Base-by-base conservation (phyloP, 805 yeast genomes). In the Yamadazyma tumulicola region DNA sequence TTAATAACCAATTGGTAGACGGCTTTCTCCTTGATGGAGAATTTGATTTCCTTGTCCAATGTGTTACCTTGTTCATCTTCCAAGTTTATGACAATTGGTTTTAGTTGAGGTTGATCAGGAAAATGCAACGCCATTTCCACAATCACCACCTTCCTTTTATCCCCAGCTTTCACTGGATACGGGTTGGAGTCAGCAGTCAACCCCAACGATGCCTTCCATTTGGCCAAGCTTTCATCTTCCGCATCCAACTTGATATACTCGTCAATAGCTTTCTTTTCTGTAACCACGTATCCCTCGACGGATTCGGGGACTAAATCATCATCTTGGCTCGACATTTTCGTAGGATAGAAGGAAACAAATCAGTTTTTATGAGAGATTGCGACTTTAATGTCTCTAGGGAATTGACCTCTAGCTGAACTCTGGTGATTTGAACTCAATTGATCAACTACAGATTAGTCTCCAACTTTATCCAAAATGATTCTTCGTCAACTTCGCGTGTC, bases 181-280 rank as follows among this genome's bases (percentile, higher is more conserved):
- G 77, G 59, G 11, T 59, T 52, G 12, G 62, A 55, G 40, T 78
- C 79, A 7, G 77, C 70, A 32, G 78, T 61, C 38, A 88, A 65
- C 0, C 97, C 97, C 20, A 88, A 65, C 1, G 95, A 84, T 38
- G 79, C 85, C 59, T 89, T 89, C 97, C 97, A 88, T 59, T 85
- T 85, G 42, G 82, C 85, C 43, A 88, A 69, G 12, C 94, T 82
- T 59, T 86, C 96, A 56, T 88, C 97, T 48, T 87, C 84, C 9
- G 91, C 91, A 54, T 88, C 97, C 46, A 88, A 62, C 37, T 80
- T 73, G 36, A 81, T 77, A 59, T 88, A 88, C 55, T 88, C 96
- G 27, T 76, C 87, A 26, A 88, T 73, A 12, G 94, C 82, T 54
- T 87, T 87, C 65, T 88, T 69, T 55, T 77, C 75, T 26, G 77